Conservation (phyloP, 164 flowering plant species). For the Vitis rupestris region DNA sequence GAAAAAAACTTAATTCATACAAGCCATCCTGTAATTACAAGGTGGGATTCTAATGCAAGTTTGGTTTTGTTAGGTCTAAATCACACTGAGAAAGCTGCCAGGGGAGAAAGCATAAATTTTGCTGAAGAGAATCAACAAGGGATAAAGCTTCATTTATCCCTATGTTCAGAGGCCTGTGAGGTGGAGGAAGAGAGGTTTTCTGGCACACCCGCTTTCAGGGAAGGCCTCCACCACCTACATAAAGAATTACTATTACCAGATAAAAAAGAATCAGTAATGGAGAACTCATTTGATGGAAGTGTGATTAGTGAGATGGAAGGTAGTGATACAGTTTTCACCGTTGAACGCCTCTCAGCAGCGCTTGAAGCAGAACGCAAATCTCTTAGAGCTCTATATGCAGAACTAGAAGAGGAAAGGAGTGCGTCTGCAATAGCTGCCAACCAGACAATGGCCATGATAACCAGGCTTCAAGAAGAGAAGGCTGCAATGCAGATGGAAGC, state of each 20-base stretch:
- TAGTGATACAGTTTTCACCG: constrained; percentile 35
- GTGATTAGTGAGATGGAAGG: constrained; percentile 53
- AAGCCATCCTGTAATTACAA: too few relatives aligned
- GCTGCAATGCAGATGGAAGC: constrained; percentile 95
- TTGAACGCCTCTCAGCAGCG: constrained; percentile 58
- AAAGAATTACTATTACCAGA: constrained; percentile 40
- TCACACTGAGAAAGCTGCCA: constrained; percentile 14
- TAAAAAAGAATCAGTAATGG: constrained; percentile 46
- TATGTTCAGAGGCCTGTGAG: constrained; percentile 29
- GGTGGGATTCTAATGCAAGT: not conserved
- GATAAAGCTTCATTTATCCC: constrained; percentile 16
- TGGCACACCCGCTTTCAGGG: constrained; percentile 53
- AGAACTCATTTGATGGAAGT: constrained; percentile 68
- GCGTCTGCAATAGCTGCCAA: constrained; percentile 84
- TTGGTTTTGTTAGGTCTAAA: constrained; percentile 14
- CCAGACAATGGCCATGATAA: constrained; percentile 98
- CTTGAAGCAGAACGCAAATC: constrained; percentile 61
- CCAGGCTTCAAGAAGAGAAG: constrained; percentile 91
- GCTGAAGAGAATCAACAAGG: constrained; percentile 19
- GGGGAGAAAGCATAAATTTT: constrained; percentile 6
- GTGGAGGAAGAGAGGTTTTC: constrained; percentile 55
- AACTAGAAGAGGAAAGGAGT: constrained; percentile 88
- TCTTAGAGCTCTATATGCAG: constrained; percentile 57
- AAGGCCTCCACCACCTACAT: constrained; percentile 34
- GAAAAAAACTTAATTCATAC: too few relatives aligned